A percentile compares a stretch with the other conserved stretches of the same genome.
These are phyloP conservation scores for Prunus persica DNA, from an alignment of 306 rosid genomes.

Conservation along the genomic window DNA sequence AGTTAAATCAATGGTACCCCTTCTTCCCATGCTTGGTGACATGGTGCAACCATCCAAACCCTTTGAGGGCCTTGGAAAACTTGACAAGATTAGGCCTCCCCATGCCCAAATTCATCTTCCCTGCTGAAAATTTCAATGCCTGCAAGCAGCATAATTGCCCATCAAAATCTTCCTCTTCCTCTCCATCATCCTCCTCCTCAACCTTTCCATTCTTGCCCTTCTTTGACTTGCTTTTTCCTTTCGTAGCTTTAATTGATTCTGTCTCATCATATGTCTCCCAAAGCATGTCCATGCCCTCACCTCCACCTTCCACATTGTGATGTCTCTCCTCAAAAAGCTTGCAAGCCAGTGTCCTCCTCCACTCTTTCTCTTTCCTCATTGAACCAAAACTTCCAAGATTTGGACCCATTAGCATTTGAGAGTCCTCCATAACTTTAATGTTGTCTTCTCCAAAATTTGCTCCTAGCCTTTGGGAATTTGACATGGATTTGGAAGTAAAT, in stretches of 20 bases:
- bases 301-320: slow-evolving; percentile 45
- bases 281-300: slow-evolving; percentile 90
- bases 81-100: slow-evolving; percentile 72
- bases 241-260: slow-evolving; percentile 32
- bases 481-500: slow-evolving; percentile 19
- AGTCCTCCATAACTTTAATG: slow-evolving; percentile 24
- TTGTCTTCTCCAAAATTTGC: slow-evolving; percentile 27
- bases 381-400: slow-evolving; percentile 67
- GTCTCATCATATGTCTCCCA: slow-evolving; percentile 81
- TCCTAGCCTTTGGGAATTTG: slow-evolving; percentile 34
- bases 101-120: slow-evolving; percentile 88
- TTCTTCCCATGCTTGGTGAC: slow-evolving; percentile 61
- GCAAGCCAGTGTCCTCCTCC: slow-evolving; percentile 94
- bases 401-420: slow-evolving; percentile 22
- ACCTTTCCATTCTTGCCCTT: slow-evolving; percentile 47
- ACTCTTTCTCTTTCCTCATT: slow-evolving; percentile 87
- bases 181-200: slow-evolving; percentile 33
- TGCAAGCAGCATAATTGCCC: slow-evolving; percentile 76
- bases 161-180: slow-evolving; percentile 34
- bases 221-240: slow-evolving; percentile 39
- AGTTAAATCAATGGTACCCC: slow-evolving; percentile 38
- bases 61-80: slow-evolving; percentile 82
- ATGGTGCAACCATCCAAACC: slow-evolving; percentile 75
- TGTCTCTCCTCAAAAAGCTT: slow-evolving; percentile 84
- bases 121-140: slow-evolving; percentile 83